phyloP scores from a whole-genome alignment of 2,329 filamentous ascomycete species.

The Xylariaceae sp. region DNA sequence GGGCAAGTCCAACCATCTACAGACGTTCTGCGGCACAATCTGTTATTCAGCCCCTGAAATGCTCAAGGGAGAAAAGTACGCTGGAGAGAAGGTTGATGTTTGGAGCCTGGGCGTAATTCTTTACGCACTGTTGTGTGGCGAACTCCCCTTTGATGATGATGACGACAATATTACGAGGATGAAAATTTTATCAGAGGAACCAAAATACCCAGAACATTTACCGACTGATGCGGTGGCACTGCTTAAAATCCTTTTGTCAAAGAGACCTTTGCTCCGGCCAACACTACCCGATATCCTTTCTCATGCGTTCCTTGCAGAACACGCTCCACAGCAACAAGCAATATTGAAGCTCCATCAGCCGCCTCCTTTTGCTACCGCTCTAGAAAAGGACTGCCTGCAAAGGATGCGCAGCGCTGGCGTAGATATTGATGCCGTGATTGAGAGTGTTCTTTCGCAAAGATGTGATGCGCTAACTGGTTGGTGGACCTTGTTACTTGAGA shows the following conservation, averaged over 20 bases:
- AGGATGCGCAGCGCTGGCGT: conserved; percentile 94
- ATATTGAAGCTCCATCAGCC: conserved; percentile 84
- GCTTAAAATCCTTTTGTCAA: conserved; percentile 82
- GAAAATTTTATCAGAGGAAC: conserved; percentile 84
- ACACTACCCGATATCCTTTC: conserved; percentile 82
- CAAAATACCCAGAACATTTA: conserved; percentile 81
- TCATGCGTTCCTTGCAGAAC: conserved; percentile 85
- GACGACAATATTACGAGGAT: conserved; percentile 86
- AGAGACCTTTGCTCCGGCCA: conserved; percentile 84
- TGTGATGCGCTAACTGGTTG: conserved; percentile 92
- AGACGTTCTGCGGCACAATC: conserved; percentile 97
- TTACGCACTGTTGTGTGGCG: conserved; percentile 80
- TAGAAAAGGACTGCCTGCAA: conserved; percentile 91
- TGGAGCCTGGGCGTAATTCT: conserved; percentile 90
- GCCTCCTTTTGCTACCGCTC: conserved; percentile 79
- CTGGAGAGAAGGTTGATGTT: conserved; percentile 96
- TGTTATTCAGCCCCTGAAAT: conserved; percentile 99
- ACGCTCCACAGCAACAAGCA: conserved; percentile 85
- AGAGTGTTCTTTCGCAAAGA: conserved; percentile 87
- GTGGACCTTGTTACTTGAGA: conserved; percentile 95
- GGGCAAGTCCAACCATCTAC: conserved; percentile 89
- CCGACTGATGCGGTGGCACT: conserved; percentile 78
- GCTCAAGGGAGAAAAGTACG: conserved; percentile 98
- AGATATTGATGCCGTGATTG: conserved; percentile 91
- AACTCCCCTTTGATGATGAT: conserved; percentile 95